Evolutionary conservation across 2,329 filamentous ascomycete genomes (phyloP).

Genomic region (Ascochyta viciae-villosae): DNA sequence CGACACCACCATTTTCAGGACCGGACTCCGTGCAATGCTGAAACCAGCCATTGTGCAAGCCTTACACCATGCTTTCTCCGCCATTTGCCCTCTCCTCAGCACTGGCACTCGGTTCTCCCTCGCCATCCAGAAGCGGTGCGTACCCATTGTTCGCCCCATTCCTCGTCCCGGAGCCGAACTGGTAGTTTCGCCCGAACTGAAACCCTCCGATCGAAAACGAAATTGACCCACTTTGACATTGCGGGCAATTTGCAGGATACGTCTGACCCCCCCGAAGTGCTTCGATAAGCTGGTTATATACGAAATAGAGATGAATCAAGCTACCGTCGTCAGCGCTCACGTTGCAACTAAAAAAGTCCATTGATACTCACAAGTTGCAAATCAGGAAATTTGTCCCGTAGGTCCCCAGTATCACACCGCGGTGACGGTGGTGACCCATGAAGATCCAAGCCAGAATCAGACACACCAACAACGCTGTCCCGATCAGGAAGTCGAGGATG

Average conservation of each 20-base stretch:
- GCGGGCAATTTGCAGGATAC: slow-evolving; percentile 32
- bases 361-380: slow-evolving; percentile 34
- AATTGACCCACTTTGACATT: slow-evolving; percentile 33
- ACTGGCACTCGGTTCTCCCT: slow-evolving; percentile 25
- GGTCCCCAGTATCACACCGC: slow-evolving; percentile 31
- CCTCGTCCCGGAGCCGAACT: not conserved
- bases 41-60: not conserved
- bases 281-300: slow-evolving; percentile 25
- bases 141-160: slow-evolving; percentile 21
- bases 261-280: slow-evolving; percentile 18
- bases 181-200: slow-evolving; percentile 12
- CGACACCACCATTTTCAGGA: too few relatives aligned
- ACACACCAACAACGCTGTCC: slow-evolving; percentile 28
- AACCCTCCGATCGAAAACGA: slow-evolving; percentile 14
- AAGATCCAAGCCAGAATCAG: slow-evolving; percentile 35
- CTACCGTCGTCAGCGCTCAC: slow-evolving; percentile 17
- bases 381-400: slow-evolving; percentile 40
- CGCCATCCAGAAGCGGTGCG: slow-evolving; percentile 28
- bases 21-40: not conserved
- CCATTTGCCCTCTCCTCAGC: slow-evolving; percentile 12
- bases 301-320: slow-evolving; percentile 35
- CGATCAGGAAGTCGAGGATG: slow-evolving; percentile 30
- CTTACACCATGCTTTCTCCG: slow-evolving; percentile 13
- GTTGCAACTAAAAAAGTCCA: not conserved
- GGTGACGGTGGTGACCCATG: slow-evolving; percentile 7